These are phyloP conservation scores for Metschnikowia anglica DNA, from an alignment of 805 yeast genomes.

Conservation along the genomic window DNA sequence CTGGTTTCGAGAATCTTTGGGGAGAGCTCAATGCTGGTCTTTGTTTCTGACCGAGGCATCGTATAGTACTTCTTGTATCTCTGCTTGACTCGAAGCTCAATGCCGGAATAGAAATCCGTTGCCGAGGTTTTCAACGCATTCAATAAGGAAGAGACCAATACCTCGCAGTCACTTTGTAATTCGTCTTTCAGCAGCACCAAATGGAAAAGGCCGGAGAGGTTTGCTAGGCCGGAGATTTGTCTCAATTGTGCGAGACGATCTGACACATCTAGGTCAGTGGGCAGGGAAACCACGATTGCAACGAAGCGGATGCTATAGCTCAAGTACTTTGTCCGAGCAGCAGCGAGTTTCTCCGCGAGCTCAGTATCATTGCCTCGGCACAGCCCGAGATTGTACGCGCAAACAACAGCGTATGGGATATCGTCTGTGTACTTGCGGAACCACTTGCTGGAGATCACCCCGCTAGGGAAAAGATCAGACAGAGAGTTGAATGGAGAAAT, in stretches of 20 bases:
- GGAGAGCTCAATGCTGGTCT: conserved; percentile 31
- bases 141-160: conserved; percentile 31
- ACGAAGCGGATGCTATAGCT: conserved; percentile 20
- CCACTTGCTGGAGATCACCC: conserved; percentile 35
- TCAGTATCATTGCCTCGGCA: conserved; percentile 16
- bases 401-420: conserved; percentile 35
- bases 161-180: conserved; percentile 31
- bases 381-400: conserved; percentile 19
- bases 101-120: conserved; percentile 33
- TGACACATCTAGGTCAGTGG: conserved; percentile 19
- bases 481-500: conserved; percentile 38
- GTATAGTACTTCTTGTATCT: conserved; percentile 39
- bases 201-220: conserved; percentile 32
- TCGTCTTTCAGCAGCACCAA: conserved; percentile 14
- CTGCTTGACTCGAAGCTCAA: conserved; percentile 34
- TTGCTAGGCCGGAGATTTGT: conserved; percentile 30
- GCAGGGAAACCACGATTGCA: conserved; percentile 25
- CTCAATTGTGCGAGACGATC: conserved; percentile 28
- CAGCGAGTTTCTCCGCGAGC: conserved; percentile 17
- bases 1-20: conserved; percentile 41
- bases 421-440: conserved; percentile 32
- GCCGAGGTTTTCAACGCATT: conserved; percentile 31
- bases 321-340: conserved; percentile 6
- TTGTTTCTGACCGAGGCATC: conserved; percentile 27
- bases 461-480: conserved; percentile 30